These are phyloP conservation scores for Boeremia exigua DNA, from an alignment of 2,329 filamentous ascomycete species.

Conservation along the genomic window DNA sequence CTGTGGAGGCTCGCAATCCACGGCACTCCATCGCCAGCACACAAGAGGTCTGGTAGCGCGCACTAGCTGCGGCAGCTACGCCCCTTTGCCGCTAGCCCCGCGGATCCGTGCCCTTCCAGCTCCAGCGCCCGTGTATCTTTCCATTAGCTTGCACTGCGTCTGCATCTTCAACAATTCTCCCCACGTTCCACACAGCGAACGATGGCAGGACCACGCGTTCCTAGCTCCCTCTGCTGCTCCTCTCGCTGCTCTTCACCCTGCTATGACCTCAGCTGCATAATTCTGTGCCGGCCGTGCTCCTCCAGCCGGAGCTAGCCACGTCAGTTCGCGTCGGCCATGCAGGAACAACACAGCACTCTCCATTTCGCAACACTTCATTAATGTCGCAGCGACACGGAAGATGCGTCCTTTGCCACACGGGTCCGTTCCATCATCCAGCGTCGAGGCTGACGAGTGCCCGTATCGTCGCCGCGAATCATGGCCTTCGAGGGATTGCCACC, in stretches of 20 bases:
- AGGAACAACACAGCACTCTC: constrained; percentile 45
- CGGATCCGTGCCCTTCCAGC: constrained; percentile 19
- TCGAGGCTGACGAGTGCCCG: constrained; percentile 23
- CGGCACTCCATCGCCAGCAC: constrained; percentile 9
- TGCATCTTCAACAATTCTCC: constrained; percentile 15
- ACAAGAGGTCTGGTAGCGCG: constrained; percentile 15
- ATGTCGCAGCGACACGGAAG: constrained; percentile 37
- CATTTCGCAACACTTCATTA: constrained; percentile 34
- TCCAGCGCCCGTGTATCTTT: constrained; percentile 3
- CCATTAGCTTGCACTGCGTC: constrained; percentile 14
- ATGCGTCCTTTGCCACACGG: constrained; percentile 37
- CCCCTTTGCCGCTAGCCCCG: constrained; percentile 9
- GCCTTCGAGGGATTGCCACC: constrained; percentile 30
- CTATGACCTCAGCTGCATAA: constrained; percentile 19
- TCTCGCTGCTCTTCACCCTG: constrained; percentile 18
- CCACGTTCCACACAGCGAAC: constrained; percentile 26
- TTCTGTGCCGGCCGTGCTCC: constrained; percentile 20
- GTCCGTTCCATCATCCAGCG: constrained; percentile 16
- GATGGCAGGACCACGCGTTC: constrained; percentile 24
- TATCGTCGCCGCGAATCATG: constrained; percentile 28
- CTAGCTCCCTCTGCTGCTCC: constrained; percentile 24
- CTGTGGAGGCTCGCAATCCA: constrained; percentile 10
- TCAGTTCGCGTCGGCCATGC: constrained; percentile 42
- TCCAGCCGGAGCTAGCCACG: constrained; percentile 39
- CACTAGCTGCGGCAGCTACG: constrained; percentile 8